Base-by-base conservation (phyloP, 2,329 filamentous ascomycete species). In the Ceratocystis cacaofunesta region DNA sequence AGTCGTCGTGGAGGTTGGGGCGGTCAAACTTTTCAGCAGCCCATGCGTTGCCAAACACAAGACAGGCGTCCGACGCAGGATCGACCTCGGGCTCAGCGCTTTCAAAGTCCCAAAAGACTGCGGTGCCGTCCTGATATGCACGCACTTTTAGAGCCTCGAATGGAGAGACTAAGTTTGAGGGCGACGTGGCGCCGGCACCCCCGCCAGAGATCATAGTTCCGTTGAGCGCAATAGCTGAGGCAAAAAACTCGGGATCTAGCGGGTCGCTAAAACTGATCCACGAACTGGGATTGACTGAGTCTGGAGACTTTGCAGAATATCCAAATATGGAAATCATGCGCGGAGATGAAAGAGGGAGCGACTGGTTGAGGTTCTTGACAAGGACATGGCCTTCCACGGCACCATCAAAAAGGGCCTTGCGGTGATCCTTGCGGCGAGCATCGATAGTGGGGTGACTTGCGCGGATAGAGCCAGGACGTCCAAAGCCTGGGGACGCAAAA, bases 21-120 rank as follows among this genome's bases (percentile, higher is more conserved):
- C 84, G 79, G 67, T 89, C 80, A 68, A 80, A 87, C 1, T 86
- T 88, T 74, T 95, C 90, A 1, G 87, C 85, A 0, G 87, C 83
- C 73, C 87, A 89, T 6, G 79, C 81, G 70, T 88, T 88, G 69
- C 83, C 81, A 69, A 87, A 82, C 0, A 87, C 82, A 1, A 87
- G 74, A 68, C 90, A 94, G 5, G 89, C 79, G 70, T 91, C 80
- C 1, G 80, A 78, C 3, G 69, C 73, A 1, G 76, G 71, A 61
- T 80, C 75, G 6, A 86, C 79, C 5, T 73, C 69, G 0, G 85
- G 83, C 1, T 76, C 72, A 1, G 72, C 70, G 0, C 74, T 78
- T 17, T 72, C 72, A 68, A 85, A 82, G 70, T 88, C 85, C 78
- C 81, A 85, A 71, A 80, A 81, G 1, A 87, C 70, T 0, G 78